phyloP scores from a whole-genome alignment of 1,139 yeast genomes.

The Suhomyces ambrosiae region DNA sequence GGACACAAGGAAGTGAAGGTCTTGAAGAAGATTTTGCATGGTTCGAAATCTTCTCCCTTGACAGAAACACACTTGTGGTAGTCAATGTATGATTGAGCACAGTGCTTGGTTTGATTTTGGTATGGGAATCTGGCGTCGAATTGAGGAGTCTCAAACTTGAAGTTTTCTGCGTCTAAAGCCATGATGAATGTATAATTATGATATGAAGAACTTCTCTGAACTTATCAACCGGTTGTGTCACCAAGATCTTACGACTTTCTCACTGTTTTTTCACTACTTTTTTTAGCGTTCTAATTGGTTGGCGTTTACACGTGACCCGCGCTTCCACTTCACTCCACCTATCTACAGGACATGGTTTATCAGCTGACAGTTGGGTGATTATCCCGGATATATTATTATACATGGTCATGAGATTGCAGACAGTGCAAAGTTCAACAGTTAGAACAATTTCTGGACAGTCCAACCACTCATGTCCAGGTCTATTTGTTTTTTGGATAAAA shows the following conservation, averaged over 20 bases:
- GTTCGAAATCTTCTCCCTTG: conserved; percentile 98
- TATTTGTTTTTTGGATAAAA: conserved; percentile 16
- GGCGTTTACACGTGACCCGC: conserved; percentile 12
- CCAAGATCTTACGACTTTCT: conserved; percentile 17
- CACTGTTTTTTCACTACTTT: conserved; percentile 13
- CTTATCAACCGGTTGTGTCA: conserved; percentile 8
- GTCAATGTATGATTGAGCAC: conserved; percentile 97
- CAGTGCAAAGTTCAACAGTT: no score
- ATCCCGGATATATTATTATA: neutral
- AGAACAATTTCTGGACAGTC: conserved; percentile 14
- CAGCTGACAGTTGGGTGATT: no score
- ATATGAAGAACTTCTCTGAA: conserved; percentile 6
- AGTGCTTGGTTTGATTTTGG: conserved; percentile 96
- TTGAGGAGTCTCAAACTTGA: conserved; percentile 76
- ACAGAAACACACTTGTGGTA: conserved; percentile 96
- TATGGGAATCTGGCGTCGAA: conserved; percentile 95
- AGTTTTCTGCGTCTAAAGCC: conserved; percentile 51
- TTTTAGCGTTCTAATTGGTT: conserved; percentile 15
- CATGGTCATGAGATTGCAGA: no score
- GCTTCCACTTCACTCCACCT: conserved; percentile 3
- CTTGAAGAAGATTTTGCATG: conserved; percentile 92
- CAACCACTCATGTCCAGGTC: conserved; percentile 15
- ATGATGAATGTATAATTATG: conserved; percentile 21
- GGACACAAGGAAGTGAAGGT: conserved; percentile 94
- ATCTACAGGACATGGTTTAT: conserved; percentile 4